Evolutionary conservation across 1,284 basidiomycete genomes (phyloP), one percentile per base, ranked within the genome.

Genomic region (Amylostereum chailletii): DNA sequence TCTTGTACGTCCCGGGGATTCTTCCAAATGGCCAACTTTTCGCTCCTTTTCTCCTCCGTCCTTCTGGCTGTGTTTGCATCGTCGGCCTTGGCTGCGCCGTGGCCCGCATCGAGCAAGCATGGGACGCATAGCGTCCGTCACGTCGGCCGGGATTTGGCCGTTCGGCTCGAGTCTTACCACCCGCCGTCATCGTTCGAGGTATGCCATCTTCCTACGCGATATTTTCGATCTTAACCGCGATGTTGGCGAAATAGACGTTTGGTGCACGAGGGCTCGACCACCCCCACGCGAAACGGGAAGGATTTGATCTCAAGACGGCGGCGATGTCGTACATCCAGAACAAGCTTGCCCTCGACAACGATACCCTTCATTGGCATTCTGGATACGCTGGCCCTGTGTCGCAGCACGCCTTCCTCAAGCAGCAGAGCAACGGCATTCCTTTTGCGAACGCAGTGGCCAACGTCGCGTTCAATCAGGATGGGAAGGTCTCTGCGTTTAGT

Each of bases 371-470:
- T 30, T 53, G 60, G 57, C 57, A 58, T 38, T 60, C 63, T 26
- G 55, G 60, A 36, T 67, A 58, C 51, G 57, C 56, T 19, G 58
- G 56, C 40, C 62, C 67, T 11, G 57, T 54, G 34, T 59, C 65
- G 2, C 52, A 59, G 19, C 63, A 68, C 52, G 68, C 68, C 9
- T 74, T 68, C 58, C 52, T 71, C 46, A 60, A 60, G 51, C 71
- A 74, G 60, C 53, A 63, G 47, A 57, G 66, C 46, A 62, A 71
- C 49, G 68, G 68, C 26, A 59, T 74, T 48, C 63, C 65, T 4
- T 63, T 75, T 47, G 64, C 68, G 5, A 74, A 75, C 55, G 70
- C 72, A 6, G 72, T 74, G 6, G 70, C 71, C 10, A 75, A 74
- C 55, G 65, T 75, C 34, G 70, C 68, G 4, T 65, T 73, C 59